Evolutionary conservation across 2,329 filamentous ascomycete species (phyloP), one percentile per base, ranked within the genome.

Genomic region (Blastomyces silverae): DNA sequence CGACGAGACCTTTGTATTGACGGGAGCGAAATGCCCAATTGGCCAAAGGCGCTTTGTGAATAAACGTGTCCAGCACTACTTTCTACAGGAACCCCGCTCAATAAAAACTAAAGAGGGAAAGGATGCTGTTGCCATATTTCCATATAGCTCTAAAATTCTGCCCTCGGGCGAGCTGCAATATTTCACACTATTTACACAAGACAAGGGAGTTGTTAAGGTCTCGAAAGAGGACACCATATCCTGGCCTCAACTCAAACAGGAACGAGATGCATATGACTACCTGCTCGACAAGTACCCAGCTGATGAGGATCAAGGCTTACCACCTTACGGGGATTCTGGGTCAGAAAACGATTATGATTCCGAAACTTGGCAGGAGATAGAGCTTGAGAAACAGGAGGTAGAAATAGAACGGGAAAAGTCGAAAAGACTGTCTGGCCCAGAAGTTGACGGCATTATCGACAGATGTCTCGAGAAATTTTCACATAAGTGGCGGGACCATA

Each of bases 311-410:
- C 78, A 83, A 60, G 69, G 79, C 11, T 74, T 84, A 7, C 83
- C 84, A 22, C 28, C 78, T 0, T 84, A 82, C 70, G 84, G 84
- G 5, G 83, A 88, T 3, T 87, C 85, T 0, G 78, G 75, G 1
- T 77, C 77, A 8, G 77, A 80, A 69, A 80, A 81, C 3, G 78
- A 82, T 39, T 84, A 82, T 67, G 87, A 89, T 69, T 79, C 82
- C 13, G 81, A 46, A 87, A 90, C 70, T 87, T 89, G 11, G 81
- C 87, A 57, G 77, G 85, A 88, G 66, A 75, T 48, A 1, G 34
- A 63, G 42, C 25, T 44, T 77, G 52, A 76, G 78, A 62, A 77
- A 73, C 28, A 66, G 79, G 61, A 67, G 11, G 48, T 64, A 6
- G 59, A 64, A 31, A 66, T 66, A 17, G 55, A 63, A 17, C 70